Base-by-base conservation (phyloP, 352 stramenopile species). In the Globisporangium orthogonon region DNA sequence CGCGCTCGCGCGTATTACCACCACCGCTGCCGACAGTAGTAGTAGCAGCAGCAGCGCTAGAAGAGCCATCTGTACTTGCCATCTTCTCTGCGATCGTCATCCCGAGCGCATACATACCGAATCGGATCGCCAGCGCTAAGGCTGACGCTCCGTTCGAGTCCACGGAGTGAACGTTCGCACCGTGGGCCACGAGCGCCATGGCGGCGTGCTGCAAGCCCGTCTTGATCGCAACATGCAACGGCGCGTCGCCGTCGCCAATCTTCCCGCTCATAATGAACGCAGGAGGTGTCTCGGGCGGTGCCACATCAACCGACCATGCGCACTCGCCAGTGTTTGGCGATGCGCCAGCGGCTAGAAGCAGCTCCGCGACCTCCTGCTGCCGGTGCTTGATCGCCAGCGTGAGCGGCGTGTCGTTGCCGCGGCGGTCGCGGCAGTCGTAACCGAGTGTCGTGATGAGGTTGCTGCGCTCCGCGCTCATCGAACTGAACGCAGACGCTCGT, bases 151-250 rank as follows among this genome's bases (percentile, higher is more conserved):
- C 70, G 3, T 71, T 60, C 1, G 61, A 62, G 53, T 88, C 78
- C n/a, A 76, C 43, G 9, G 58, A 51, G 44, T 66, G 60, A n/a
- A 83, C 55, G 39, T 78, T 61, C 3, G 71, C 78, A 52, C 70
- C 78, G 54, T 85, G 61, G 0, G 63, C 61, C 18, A 88, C 78
- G 2, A 88, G 59, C 41, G 75, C 63, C 4, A 60, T 56, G 10
- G 78, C 75, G 33, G 74, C 75, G n/a, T 63, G 49, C 2, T 69
- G 51, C 35, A 83, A 56, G 15, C 78, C 78, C 17, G 69, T 56
- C 45, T 88, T 88, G 55, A 88, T 85, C 17, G 71, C 69, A 29
- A 86, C 60, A 31, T 86, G 78, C n/a, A 88, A 68, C 18, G 75
- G 71, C 10, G 65, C 65, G 37, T 88, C 75, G 9, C 62, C 51